Conservation (phyloP, 768 basidiomycete genomes). For the Agaricus subrufescens region DNA sequence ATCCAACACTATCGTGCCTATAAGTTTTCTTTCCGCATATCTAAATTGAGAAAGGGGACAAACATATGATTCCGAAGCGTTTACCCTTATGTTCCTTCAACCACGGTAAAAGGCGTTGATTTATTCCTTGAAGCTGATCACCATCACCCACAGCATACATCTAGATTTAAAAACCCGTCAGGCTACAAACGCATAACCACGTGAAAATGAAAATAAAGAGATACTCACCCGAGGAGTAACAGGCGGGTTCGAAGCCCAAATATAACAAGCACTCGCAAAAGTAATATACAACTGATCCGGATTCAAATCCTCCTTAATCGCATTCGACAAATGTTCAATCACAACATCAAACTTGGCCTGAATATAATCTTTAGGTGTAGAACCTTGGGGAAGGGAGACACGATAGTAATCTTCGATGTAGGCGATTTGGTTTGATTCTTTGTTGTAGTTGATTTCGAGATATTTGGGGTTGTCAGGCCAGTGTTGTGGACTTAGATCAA, state of each 20-base stretch:
- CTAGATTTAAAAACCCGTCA: slow-evolving; percentile 17
- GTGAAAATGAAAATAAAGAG: background rate
- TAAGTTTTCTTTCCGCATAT: too few species aligned
- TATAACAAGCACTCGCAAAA: slow-evolving; percentile 38
- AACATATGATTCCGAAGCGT: slow-evolving; percentile 43
- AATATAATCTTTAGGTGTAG: slow-evolving; percentile 33
- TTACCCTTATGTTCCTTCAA: slow-evolving; percentile 35
- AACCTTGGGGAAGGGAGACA: slow-evolving; percentile 26
- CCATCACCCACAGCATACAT: slow-evolving; percentile 41
- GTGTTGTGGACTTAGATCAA: slow-evolving; percentile 33
- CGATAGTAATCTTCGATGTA: slow-evolving; percentile 47
- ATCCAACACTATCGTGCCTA: slow-evolving; percentile 34
- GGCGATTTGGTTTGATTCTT: slow-evolving; percentile 28
- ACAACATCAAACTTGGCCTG: slow-evolving; percentile 38
- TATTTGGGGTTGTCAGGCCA: slow-evolving; percentile 47
- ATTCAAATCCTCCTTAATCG: slow-evolving; percentile 26
- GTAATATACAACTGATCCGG: slow-evolving; percentile 42
- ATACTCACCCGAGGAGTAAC: background rate
- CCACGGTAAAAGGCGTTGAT: slow-evolving; percentile 40
- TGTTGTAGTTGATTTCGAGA: slow-evolving; percentile 42
- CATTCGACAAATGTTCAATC: slow-evolving; percentile 36
- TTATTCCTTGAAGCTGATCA: slow-evolving; percentile 31
- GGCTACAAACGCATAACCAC: background rate
- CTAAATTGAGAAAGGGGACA: slow-evolving; percentile 14
- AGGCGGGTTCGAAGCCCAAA: background rate